Conservation (phyloP, 768 basidiomycete genomes). For the Plicaturopsis crispa region DNA sequence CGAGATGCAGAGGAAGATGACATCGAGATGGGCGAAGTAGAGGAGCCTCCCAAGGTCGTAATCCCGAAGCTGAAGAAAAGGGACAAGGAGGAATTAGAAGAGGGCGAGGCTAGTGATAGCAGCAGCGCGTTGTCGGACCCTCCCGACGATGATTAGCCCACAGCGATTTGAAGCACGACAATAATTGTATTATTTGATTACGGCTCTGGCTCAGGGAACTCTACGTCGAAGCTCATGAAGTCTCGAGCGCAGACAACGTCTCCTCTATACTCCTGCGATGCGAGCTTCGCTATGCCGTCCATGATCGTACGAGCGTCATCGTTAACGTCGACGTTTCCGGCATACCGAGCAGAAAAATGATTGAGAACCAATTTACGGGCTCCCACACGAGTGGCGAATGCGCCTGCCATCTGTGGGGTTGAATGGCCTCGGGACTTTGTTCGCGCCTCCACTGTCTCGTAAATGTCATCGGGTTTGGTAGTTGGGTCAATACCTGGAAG, state of each 20-base stretch:
- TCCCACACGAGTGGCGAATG: slow-evolving; percentile 60
- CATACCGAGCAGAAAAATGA: slow-evolving; percentile 80
- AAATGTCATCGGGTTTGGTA: slow-evolving; percentile 56
- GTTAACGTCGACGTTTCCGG: slow-evolving; percentile 51
- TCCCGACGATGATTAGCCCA: slow-evolving; percentile 49
- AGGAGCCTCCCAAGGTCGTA: slow-evolving; percentile 56
- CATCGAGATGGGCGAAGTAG: slow-evolving; percentile 90
- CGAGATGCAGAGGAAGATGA: slow-evolving; percentile 43
- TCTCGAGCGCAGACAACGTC: slow-evolving; percentile 67
- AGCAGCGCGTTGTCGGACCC: slow-evolving; percentile 75
- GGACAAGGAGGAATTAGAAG: slow-evolving; percentile 67
- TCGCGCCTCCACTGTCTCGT: slow-evolving; percentile 50
- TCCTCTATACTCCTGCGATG: slow-evolving; percentile 43
- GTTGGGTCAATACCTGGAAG: slow-evolving; percentile 54
- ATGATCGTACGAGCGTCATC: slow-evolving; percentile 46
- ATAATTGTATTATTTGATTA: slow-evolving; percentile 4
- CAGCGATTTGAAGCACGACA: too few relatives aligned
- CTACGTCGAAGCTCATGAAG: slow-evolving; percentile 63
- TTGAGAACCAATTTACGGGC: slow-evolving; percentile 67
- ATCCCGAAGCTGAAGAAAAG: slow-evolving; percentile 43
- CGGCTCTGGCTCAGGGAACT: slow-evolving; percentile 19
- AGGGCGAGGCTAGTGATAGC: slow-evolving; percentile 79
- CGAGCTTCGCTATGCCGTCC: slow-evolving; percentile 53
- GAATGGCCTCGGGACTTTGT: slow-evolving; percentile 80
- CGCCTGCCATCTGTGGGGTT: slow-evolving; percentile 86